Evolutionary conservation across 202 grass and related monocot species (phyloP), one percentile per base, ranked within the genome.

Genomic region (Cymbopogon flexuosus): DNA sequence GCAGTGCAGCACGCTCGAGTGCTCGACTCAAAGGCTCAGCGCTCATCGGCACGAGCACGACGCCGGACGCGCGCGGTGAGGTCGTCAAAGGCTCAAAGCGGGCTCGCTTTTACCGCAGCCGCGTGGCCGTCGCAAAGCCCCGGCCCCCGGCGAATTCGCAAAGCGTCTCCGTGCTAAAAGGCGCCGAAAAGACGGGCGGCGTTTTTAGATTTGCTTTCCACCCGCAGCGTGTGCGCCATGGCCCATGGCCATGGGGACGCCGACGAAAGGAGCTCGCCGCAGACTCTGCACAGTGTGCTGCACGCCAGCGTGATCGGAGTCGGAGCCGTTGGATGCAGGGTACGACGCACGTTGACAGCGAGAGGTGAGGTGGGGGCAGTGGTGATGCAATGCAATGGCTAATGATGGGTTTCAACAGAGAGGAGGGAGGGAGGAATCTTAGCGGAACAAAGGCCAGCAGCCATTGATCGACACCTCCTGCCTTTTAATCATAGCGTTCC

Each of bases 381-480:
- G 72, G 65, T 72, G 70, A 81, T 74, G 90, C 72, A 81, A 81
- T 73, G 90, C 72, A 81, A 71, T 30, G 72, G 40, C 79, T 77
- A 78, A 82, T 84, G 77, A 89, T 89, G 87, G 81, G 72, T 84
- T 89, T 92, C 84, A 78, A 19, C 72, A 7, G 65, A 21, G 4
- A 84, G 12, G 16, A 19, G 39, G 81, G 73, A 40, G 73, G 81
- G 73, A 40, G 73, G 84, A 84, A 89, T 86, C 86, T 86, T 81
- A 16, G 62, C 12, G 66, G 66, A 52, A 58, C 56, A 80, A 89
- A 92, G 89, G 81, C 81, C 82, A 78, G 24, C 84, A 70, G 18
- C 73, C 62, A 66, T 89, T 79, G 84, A 66, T 89, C 75, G 84
- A 86, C 80, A 52, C 58, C 18, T 15, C 65, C 33, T 54, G 78